Base-by-base conservation (phyloP, 179 eudicot genomes). In the Silene vulgaris region DNA sequence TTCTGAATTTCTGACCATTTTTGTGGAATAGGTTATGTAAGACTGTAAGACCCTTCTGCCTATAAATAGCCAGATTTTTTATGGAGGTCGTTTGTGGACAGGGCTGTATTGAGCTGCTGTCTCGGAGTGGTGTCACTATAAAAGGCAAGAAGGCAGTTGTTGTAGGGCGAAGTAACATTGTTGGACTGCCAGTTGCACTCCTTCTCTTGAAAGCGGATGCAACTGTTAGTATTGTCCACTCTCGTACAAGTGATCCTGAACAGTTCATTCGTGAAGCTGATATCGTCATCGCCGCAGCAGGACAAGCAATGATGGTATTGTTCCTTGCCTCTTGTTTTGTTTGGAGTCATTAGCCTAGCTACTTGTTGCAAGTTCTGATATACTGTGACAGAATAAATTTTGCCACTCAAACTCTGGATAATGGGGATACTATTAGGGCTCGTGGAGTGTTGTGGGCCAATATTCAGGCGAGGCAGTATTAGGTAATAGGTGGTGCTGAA, bases 101-200 rank as follows among this genome's bases (percentile, higher is more conserved):
- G 97, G 99, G 97, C 56, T 95, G 99, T 81, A 85, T 95, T 32
- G 99, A 95, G 82, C 92, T 95, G 74, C 84, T 92, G 67, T 48
- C 84, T 37, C 82, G 97, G 77, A 92, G 91, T 78, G 97, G 97
- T 20, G 76, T 95, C 71, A 88, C 80, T 77, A 63, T 92, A 54
- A 89, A 85, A 86, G 99, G 97, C 26, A 92, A 95, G 83, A 88
- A 79, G 28, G 97, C 97, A 7, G 99, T 95, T 78, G 97, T 95
- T 74, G 97, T 95, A 52, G 99, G 99, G 71, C 88, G 97, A 80
- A 95, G 97, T 80, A 95, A 95, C 81, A 95, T 92, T 75, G 97
- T 95, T 64, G 97, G 99, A 50, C 80, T 92, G 78, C 99, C 97
- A 52, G 97, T 95, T 74, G 83, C 97, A 60, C 82, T 92, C 48